Base-by-base conservation (phyloP, 331 rosid genomes). In the Malus hybrid region DNA sequence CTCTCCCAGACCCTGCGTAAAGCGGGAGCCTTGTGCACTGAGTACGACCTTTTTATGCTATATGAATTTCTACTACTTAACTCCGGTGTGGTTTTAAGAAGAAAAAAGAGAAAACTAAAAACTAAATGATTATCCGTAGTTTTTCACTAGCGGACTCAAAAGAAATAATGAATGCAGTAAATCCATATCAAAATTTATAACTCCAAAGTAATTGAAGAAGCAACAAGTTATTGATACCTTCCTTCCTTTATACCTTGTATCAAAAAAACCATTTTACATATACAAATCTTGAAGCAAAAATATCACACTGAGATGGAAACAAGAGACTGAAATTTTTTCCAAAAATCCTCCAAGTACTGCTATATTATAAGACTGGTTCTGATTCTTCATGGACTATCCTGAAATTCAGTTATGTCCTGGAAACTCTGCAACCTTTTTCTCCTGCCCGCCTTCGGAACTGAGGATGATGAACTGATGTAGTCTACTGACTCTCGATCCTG, bases 361-460 rank as follows among this genome's bases (percentile, higher is more conserved):
- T 14, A 32, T 34, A n/a, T 11, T 34, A n/a, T 11, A 36, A 36
- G 52, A 66, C 70, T n/a, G 20, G 8, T 52, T 2, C 20, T 52
- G 57, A 52, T 6, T 52, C 57, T 10, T 87, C 88, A 68, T 28
- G 86, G 86, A 65, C 66, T 77, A 29, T 65, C 78, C 48, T 33
- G 80, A n/a, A 63, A 69, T 72, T 65, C 80, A 56, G 88, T 87
- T 18, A 87, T 87, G 65, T 87, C 87, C 76, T 80, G 83, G 75
- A 89, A 89, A 62, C 85, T 87, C 80, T 87, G 86, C 83, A 89
- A 62, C 81, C 94, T 81, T 77, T 78, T 85, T 79, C 97, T 84
- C 77, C 92, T 84, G 16, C 46, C 88, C 20, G 67, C 85, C 70
- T 62, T 81, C 29, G 87, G 81, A 59, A 74, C 67, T 3, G 84